phyloP scores from a whole-genome alignment of 192 early-diverging fungal species.

The Phycomyces nitens region DNA sequence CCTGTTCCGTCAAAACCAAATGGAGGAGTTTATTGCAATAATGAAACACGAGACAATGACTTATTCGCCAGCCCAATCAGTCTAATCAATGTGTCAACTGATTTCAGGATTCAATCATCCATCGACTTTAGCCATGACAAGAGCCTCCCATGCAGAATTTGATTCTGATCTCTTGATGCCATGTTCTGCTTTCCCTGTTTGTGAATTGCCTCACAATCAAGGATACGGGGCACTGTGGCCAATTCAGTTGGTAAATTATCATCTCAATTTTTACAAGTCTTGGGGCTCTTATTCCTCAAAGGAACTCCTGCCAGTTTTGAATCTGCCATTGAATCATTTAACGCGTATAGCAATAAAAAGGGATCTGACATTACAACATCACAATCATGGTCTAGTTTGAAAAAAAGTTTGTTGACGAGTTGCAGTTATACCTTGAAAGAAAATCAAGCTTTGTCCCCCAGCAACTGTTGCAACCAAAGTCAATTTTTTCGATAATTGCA shows the following conservation, averaged over 20 bases:
- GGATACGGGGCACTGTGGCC: constrained; percentile 6
- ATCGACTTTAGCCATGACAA: constrained; percentile 10
- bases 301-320: constrained; percentile 14
- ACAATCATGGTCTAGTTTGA: constrained; percentile 9
- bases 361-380: constrained; percentile 4
- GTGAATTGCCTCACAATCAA: constrained; percentile 16
- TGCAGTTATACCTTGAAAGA: constrained; percentile 9
- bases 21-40: constrained; percentile 9
- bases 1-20: constrained; percentile 3
- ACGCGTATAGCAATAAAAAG: constrained; percentile 6
- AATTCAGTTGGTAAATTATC: constrained; percentile 6
- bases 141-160: constrained; percentile 14
- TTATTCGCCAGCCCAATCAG: constrained; percentile 11
- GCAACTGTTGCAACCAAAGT: constrained; percentile 11
- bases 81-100: constrained; percentile 5
- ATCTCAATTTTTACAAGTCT: constrained; percentile 5
- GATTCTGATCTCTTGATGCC: constrained; percentile 10
- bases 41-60: constrained; percentile 11
- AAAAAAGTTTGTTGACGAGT: constrained; percentile 9
- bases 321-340: constrained; percentile 8
- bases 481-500: constrained; percentile 10
- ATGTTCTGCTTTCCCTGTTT: constrained; percentile 4
- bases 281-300: constrained; percentile 9
- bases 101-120: constrained; percentile 15
- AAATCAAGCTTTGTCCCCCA: constrained; percentile 7